Base-by-base conservation (phyloP, 768 basidiomycete species). In the Mycena vulgaris region DNA sequence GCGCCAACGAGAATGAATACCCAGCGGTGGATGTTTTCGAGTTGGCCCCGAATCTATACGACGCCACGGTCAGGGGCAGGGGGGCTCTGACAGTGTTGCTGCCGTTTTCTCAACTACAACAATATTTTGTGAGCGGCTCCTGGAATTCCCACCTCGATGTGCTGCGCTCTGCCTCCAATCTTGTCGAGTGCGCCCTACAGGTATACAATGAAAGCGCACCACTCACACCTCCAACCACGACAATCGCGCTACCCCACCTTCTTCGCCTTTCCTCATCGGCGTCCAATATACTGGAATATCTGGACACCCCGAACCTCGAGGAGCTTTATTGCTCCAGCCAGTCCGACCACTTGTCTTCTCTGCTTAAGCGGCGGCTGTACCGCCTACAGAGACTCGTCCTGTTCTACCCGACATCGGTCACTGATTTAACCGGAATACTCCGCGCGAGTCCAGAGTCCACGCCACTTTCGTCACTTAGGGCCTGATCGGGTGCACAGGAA, bases 261-360 rank as follows among this genome's bases (percentile, higher is more conserved):
- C 56, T 48, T 33, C 64, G 64, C 28, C 64, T 66, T 13, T 66
- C 64, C 17, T 21, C 37, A 25, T 66, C 64, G 13, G 39, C n/a
- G 10, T 19, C 45, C 9, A 31, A 7, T 11, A 8, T 58, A 0
- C 48, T 66, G 10, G 33, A 45, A 16, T 25, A n/a, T 11, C 25
- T 65, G 37, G 63, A 65, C 5, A 51, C 47, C 8, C 64, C 64
- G 14, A 53, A 53, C 31, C 52, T 33, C n/a, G n/a, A n/a, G n/a
- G n/a, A n/a, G n/a, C n/a, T n/a, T n/a, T n/a, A n/a, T n/a, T n/a
- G n/a, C n/a, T n/a, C n/a, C n/a, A n/a, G n/a, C n/a, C n/a, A n/a
- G n/a, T n/a, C n/a, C n/a, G n/a, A n/a, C n/a, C n/a, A n/a, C n/a
- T n/a, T n/a, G n/a, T n/a, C n/a, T n/a, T n/a, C n/a, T n/a, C n/a